Evolutionary conservation across 1,284 basidiomycete genomes (phyloP), one percentile per base, ranked within the genome.

Genomic region (Coniferiporia weirii): DNA sequence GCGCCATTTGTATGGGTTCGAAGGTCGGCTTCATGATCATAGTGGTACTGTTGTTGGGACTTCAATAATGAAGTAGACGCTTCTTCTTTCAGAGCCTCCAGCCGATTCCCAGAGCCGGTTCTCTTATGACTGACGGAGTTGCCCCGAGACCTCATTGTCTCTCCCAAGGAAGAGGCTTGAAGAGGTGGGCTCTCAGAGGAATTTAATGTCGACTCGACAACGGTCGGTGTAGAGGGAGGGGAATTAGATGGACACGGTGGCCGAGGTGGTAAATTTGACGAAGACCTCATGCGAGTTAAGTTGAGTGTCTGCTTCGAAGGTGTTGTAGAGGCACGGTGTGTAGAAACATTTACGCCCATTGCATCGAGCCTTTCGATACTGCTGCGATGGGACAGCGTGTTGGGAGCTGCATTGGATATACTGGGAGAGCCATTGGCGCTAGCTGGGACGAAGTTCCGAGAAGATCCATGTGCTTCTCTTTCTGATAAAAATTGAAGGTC

Each of bases 61-160:
- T 59, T 68, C 47, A 53, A 53, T 10, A 65, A 54, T 19, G 61
- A 61, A 3, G 69, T 68, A 46, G 76, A 73, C 10, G 69, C 71
- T 66, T 88, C 87, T 67, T 91, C 88, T 61, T 79, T 76, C 59
- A 91, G 72, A 38, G 83, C 75, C 32, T 75, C 78, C 47, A 91
- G 72, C 55, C 77, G 78, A 57, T 76, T 77, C 45, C 78, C 81
- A 56, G 87, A 86, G 38, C 79, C 79, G 19, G 78, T 76, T 44
- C 83, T 75, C 56, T 71, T 73, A 64, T 88, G 85, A 47, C 77
- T 74, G 17, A 76, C 59, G 35, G 81, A 81, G 52, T 75, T 75
- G 45, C 77, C 79, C 61, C 80, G 77, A 44, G 75, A 69, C 17
- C 80, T 75, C 43, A 47, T 40, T 19, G 46, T 51, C 9, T 54